Evolutionary conservation across 2,329 filamentous ascomycete genomes (phyloP), one percentile per base, ranked within the genome.

Genomic region (Cordyceps cateniannulata): DNA sequence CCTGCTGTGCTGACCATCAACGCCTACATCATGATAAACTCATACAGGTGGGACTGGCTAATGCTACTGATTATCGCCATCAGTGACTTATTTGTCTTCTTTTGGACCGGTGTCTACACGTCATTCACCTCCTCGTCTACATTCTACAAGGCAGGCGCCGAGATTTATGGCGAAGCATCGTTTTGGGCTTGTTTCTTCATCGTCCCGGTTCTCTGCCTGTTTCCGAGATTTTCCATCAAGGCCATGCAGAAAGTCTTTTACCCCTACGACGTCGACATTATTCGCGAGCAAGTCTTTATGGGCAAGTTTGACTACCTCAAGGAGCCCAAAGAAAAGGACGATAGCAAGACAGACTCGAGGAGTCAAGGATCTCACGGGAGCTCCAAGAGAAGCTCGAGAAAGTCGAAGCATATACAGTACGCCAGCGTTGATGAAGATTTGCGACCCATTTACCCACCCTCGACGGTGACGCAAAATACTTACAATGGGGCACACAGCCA

Each of bases 1-100:
- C 89, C 90, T 16, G 87, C 91, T 7, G 87, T 99, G 62, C 77
- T 96, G 66, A 88, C 91, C 45, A 96, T 96, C 79, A 99, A 99
- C 74, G 78, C 88, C 62, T 99, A 98, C 77, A 91, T 99, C 66
- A 79, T 99, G 65, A 86, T 98, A 77, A 99, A 99, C 76, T 96
- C 90, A 1, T 98, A 96, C 74, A 86, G 93, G 63, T 99, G 95
- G 95, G 95, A 99, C 73, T 99, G 93, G 93, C 80, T 99, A 69
- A 96, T 96, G 76, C 75, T 93, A 24, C 78, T 96, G 62, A 88
- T 97, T 64, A 88, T 96, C 56, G 76, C 76, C 25, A 83, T 98
- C 73, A 96, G 92, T 75, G 89, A 89, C 64, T 73, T 98, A 32
- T 84, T 97, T 68, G 85, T 98, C 70, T 99, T 92, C 80, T 89